Evolutionary conservation across 805 yeast species (phyloP).

Genomic region (Yamadazyma sp.): DNA sequence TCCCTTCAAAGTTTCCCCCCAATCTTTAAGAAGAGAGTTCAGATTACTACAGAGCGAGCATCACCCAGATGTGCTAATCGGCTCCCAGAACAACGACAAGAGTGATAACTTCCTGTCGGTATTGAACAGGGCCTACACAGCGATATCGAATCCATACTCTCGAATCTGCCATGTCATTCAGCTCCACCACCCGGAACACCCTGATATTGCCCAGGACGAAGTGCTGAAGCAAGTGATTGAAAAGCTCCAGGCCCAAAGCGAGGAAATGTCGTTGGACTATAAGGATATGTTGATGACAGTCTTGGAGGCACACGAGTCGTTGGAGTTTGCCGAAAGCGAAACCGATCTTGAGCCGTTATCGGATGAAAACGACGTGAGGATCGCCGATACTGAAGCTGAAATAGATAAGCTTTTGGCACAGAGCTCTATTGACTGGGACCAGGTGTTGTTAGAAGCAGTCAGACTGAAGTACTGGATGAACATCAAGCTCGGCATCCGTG

Average conservation of each 20-base stretch:
- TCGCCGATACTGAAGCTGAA: conserved; percentile 43
- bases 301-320: conserved; percentile 79
- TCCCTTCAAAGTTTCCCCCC: conserved; percentile 55
- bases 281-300: conserved; percentile 69
- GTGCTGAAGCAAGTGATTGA: conserved; percentile 42
- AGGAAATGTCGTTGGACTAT: conserved; percentile 37
- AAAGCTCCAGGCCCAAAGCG: conserved; percentile 34
- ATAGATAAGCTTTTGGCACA: conserved; percentile 48
- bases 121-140: conserved; percentile 76
- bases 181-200: conserved; percentile 35
- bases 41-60: conserved; percentile 65
- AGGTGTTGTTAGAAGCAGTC: conserved; percentile 65
- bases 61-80: conserved; percentile 73
- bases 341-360: conserved; percentile 55
- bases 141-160: conserved; percentile 64
- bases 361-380: conserved; percentile 56
- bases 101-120: conserved; percentile 44
- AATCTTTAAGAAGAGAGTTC: conserved; percentile 69
- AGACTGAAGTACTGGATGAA: conserved; percentile 83
- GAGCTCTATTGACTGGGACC: conserved; percentile 48
- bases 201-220: conserved; percentile 63
- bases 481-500: conserved; percentile 68
- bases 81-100: conserved; percentile 18
- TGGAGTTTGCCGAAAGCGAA: conserved; percentile 63
- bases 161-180: conserved; percentile 47